A percentile compares a stretch with the other conserved stretches of the same genome.
phyloP scores from a whole-genome alignment of 2,329 filamentous ascomycete genomes.

The Scopulariopsis brevicaulis region DNA sequence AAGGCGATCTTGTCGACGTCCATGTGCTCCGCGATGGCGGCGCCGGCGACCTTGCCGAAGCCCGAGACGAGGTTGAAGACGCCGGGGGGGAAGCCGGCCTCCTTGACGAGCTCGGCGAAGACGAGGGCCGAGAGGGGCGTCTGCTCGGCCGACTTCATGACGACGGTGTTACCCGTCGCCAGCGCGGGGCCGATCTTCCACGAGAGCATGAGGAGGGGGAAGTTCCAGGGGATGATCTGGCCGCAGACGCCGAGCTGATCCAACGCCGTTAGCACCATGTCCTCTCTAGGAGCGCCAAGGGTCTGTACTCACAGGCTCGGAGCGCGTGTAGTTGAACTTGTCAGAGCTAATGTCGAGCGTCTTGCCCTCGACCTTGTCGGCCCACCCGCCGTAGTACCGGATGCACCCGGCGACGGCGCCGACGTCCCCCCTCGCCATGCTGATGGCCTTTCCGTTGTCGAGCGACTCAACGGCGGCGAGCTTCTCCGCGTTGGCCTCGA shows the following conservation, averaged over 20 bases:
- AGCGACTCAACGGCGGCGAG: conserved; percentile 76
- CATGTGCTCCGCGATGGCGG: conserved; percentile 66
- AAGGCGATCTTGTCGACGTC: conserved; percentile 77
- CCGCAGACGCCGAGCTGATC: conserved; percentile 63
- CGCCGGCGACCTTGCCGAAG: conserved; percentile 68
- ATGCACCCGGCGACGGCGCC: conserved; percentile 55
- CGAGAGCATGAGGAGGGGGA: conserved; percentile 66
- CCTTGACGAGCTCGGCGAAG: conserved; percentile 53
- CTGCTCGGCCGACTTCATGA: conserved; percentile 69
- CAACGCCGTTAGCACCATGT: neutral
- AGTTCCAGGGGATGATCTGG: conserved; percentile 87
- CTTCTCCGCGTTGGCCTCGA: conserved; percentile 65
- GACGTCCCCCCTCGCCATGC: conserved; percentile 67
- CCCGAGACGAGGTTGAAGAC: conserved; percentile 70
- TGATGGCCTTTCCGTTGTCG: conserved; percentile 78
- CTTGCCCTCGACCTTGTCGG: conserved; percentile 84
- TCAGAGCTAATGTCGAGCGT: conserved; percentile 68
- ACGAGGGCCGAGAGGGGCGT: conserved; percentile 60
- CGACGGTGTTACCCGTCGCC: conserved; percentile 59
- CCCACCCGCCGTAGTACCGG: conserved; percentile 70
- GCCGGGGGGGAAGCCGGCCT: conserved; percentile 69
- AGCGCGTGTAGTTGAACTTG: conserved; percentile 74
- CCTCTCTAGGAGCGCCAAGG: neutral
- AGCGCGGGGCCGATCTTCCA: conserved; percentile 76
- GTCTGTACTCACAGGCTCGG: conserved; percentile 50